phyloP scores from a whole-genome alignment of 768 basidiomycete species.

The Collybia mongolica region DNA sequence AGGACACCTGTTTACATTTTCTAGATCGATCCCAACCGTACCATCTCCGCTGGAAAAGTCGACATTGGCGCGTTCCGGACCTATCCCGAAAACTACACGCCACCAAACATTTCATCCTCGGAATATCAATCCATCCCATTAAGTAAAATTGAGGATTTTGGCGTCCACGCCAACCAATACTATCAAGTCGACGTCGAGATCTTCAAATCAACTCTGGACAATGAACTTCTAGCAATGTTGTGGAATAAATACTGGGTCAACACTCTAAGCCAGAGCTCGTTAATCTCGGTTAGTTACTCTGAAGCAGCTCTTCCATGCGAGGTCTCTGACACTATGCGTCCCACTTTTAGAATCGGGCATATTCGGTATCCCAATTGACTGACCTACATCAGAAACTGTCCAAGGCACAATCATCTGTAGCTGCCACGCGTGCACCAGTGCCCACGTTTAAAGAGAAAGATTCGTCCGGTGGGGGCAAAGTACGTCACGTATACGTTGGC shows the following conservation, averaged over 20 bases:
- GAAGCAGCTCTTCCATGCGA: not conserved
- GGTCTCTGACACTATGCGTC: not conserved
- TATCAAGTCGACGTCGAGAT: conserved; percentile 93
- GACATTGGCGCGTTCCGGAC: conserved; percentile 99
- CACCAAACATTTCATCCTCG: conserved; percentile 64
- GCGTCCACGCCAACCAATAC: conserved; percentile 96
- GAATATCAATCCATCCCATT: conserved; percentile 97
- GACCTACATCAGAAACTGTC: conserved; percentile 90
- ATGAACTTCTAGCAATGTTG: conserved; percentile 80
- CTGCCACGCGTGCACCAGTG: conserved; percentile 54
- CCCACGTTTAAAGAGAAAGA: conserved; percentile 57
- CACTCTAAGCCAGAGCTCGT: conserved; percentile 88
- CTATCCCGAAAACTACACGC: conserved; percentile 93
- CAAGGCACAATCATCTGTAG: conserved; percentile 62
- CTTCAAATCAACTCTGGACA: conserved; percentile 90
- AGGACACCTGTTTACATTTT: not conserved
- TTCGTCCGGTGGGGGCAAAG: conserved; percentile 36
- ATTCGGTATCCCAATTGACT: conserved; percentile 86
- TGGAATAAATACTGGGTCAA: conserved; percentile 99
- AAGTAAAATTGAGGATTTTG: conserved; percentile 98
- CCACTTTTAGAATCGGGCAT: conserved; percentile 80
- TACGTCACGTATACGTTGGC: conserved; percentile 16
- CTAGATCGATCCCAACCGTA: conserved; percentile 97
- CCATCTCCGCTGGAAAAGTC: conserved; percentile 96
- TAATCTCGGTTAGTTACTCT: conserved; percentile 68